Percentiles rank a stretch among this genome's conserved stretches.
phyloP scores from a whole-genome alignment of 116 monocot species.

The Papilionanthe hybrid region DNA sequence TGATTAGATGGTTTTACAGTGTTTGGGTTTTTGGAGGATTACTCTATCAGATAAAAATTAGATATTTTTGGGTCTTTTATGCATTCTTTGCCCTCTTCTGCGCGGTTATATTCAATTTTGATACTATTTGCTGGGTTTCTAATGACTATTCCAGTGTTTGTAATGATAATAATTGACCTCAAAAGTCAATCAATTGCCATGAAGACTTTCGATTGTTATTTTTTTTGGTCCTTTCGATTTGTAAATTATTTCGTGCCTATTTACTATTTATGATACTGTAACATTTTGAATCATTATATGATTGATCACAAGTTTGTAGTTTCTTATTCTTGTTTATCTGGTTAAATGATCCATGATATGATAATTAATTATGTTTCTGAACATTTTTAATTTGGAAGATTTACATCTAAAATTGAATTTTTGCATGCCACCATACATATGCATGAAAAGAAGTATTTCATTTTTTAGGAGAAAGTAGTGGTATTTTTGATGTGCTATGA shows the following conservation, averaged over 20 bases:
- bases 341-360: no score
- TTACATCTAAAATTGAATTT: no score
- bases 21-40: background rate
- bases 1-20: background rate
- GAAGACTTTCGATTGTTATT: background rate
- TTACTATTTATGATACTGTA: background rate
- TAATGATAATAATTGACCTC: background rate
- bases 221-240: background rate
- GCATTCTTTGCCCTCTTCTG: background rate
- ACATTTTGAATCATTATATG: no score
- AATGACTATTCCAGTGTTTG: background rate
- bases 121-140: background rate
- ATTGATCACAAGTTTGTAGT: no score
- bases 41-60: background rate
- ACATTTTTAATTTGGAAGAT: no score
- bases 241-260: no score
- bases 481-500: no score
- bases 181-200: background rate
- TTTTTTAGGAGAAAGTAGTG: no score
- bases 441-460: no score
- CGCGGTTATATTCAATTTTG: background rate
- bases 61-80: background rate
- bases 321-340: no score
- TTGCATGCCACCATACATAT: no score
- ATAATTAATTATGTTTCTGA: no score